Evolutionary conservation across 176 grass and related monocot genomes (phyloP), one percentile per base, ranked within the genome.

Genomic region (Zoysia pacifica): DNA sequence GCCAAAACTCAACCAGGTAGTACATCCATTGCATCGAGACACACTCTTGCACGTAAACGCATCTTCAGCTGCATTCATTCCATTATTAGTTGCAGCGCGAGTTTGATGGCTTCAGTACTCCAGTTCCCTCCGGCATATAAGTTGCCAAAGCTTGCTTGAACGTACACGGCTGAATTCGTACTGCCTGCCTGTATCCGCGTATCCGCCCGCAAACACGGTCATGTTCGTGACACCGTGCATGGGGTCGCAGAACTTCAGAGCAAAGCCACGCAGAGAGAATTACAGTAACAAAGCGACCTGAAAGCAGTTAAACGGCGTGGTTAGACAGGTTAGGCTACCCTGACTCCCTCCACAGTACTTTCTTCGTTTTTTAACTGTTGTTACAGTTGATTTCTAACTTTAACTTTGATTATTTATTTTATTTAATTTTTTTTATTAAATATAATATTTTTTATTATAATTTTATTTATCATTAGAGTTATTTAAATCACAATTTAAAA

Each of bases 11-110:
- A 44, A 15, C 13, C 37, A 43, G 48, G 56, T 4, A 40, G 28
- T 41, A 69, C 66, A 48, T 65, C 67, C 85, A 82, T 72, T 82
- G 79, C 49, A 82, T 48, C 58, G 37, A 50, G 35, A 20, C 79
- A 39, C 11, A n/a, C 64, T 28, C 28, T 16, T 37, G 49, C 70
- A 73, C 48, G 60, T 14, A 60, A 14, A 1, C 12, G 10, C 48
- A 41, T 51, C 9, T 67, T 9, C 20, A 86, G 60, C 7, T 79
- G 28, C 1, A 37, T 86, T 69, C 62, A 37, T 70, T 55, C n/a
- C 2, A 46, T 36, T 18, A 59, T 28, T 2, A 15, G 11, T 20
- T 19, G 55, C 18, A 19, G 13, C 12, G 51, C 5, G 28, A 73
- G 9, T 14, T 16, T 48, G 62, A n/a, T 75, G 9, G 65, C 16